phyloP scores from a whole-genome alignment of 2,329 filamentous ascomycete genomes.

The Xylaria sp. region DNA sequence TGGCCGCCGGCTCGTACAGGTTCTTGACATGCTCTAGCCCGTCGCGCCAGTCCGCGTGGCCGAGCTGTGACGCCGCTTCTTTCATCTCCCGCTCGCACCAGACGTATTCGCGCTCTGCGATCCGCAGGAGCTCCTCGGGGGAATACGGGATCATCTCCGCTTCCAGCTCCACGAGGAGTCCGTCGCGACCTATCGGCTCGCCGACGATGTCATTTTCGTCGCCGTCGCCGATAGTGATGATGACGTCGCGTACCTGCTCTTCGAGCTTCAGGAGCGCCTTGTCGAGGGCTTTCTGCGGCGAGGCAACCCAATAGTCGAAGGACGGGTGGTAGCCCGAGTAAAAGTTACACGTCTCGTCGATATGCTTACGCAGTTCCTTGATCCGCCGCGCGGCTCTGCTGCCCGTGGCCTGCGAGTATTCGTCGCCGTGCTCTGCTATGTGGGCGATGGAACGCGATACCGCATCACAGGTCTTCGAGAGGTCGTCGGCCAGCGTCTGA shows the following conservation, averaged over 20 bases:
- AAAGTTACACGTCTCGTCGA: conserved; percentile 62
- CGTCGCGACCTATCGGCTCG: conserved; percentile 65
- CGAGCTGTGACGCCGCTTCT: conserved; percentile 60
- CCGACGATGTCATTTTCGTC: conserved; percentile 65
- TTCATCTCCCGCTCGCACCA: conserved; percentile 69
- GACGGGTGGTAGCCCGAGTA: conserved; percentile 66
- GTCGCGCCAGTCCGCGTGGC: conserved; percentile 61
- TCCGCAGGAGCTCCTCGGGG: conserved; percentile 65
- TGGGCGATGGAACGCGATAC: conserved; percentile 51
- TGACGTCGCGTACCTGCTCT: conserved; percentile 50
- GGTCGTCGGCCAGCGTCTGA: conserved; percentile 55
- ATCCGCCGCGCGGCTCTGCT: conserved; percentile 60
- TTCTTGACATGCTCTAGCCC: conserved; percentile 68
- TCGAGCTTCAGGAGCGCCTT: conserved; percentile 54
- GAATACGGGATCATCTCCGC: conserved; percentile 69
- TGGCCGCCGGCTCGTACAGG: conserved; percentile 63
- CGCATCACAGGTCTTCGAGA: conserved; percentile 53
- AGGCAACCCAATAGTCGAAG: conserved; percentile 67
- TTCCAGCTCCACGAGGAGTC: conserved; percentile 63
- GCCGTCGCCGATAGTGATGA: conserved; percentile 59
- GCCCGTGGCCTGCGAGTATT: conserved; percentile 56
- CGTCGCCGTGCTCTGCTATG: conserved; percentile 51
- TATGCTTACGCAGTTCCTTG: conserved; percentile 53
- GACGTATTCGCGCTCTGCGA: conserved; percentile 62
- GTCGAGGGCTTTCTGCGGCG: conserved; percentile 57